These are phyloP conservation scores for Phytophthora ramorum DNA, from an alignment of 352 stramenopile genomes.

Conservation along the genomic window DNA sequence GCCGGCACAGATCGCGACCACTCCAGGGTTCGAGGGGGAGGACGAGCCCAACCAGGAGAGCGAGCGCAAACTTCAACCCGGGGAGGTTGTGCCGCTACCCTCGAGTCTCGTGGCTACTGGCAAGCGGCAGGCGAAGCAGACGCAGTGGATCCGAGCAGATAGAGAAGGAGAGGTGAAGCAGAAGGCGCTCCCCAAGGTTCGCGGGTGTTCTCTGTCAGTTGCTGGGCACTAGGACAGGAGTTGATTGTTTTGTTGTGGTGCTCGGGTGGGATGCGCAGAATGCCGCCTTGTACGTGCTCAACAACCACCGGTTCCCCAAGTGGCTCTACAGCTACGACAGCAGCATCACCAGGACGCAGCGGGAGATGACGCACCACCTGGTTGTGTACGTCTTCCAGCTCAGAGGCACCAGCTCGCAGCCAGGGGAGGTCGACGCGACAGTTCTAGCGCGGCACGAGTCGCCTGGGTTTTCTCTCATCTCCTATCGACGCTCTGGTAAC, in stretches of 20 bases:
- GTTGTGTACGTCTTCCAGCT: slow-evolving; percentile 38
- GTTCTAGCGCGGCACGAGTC: slow-evolving; percentile 43
- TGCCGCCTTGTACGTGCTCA: slow-evolving; percentile 40
- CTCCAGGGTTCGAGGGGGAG: background rate
- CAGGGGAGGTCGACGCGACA: background rate
- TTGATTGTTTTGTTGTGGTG: slow-evolving; percentile 1
- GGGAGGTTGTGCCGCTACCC: slow-evolving; percentile 19
- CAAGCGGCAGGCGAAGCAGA: slow-evolving; percentile 11
- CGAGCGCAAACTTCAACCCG: slow-evolving; percentile 17
- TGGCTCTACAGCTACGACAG: slow-evolving; percentile 63
- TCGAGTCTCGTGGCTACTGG: slow-evolving; percentile 4
- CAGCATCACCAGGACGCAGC: slow-evolving; percentile 46
- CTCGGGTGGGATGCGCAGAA: slow-evolving; percentile 17
- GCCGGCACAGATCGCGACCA: background rate
- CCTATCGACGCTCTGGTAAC: slow-evolving; percentile 41
- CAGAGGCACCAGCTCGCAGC: background rate
- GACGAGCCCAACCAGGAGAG: background rate
- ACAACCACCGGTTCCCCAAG: slow-evolving; percentile 46
- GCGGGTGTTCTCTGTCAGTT: background rate
- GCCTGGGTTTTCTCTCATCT: slow-evolving; percentile 40
- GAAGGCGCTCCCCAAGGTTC: slow-evolving; percentile 25
- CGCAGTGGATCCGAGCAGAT: slow-evolving; percentile 38
- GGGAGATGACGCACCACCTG: slow-evolving; percentile 50
- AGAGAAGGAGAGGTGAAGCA: slow-evolving; percentile 40
- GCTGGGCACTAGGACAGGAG: background rate